A percentile compares a stretch with the other conserved stretches of the same genome.
Conservation (phyloP, 2,329 filamentous ascomycete genomes). For the Fusarium annulatum region DNA sequence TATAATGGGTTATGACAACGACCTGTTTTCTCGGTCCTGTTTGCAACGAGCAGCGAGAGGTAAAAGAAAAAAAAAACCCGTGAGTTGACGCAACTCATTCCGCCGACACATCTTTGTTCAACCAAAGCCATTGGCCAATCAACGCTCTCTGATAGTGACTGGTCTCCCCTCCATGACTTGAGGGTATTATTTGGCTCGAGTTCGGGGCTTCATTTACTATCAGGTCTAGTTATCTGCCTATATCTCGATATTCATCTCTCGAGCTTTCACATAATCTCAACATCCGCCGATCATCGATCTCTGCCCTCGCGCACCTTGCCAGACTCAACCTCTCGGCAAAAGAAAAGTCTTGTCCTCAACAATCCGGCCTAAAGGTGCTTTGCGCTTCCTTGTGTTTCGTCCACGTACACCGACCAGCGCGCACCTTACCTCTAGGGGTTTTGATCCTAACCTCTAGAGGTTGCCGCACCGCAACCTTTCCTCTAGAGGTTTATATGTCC, state of each 20-base stretch:
- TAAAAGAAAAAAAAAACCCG: background rate
- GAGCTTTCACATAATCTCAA: slow-evolving; percentile 38
- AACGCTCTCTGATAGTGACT: slow-evolving; percentile 44
- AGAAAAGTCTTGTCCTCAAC: slow-evolving; percentile 40
- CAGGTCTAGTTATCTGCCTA: slow-evolving; percentile 24
- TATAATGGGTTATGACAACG: background rate
- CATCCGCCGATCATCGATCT: slow-evolving; percentile 7
- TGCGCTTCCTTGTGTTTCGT: slow-evolving; percentile 39
- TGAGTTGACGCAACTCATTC: slow-evolving; percentile 42
- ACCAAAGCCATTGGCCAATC: slow-evolving; percentile 49
- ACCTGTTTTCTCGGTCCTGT: slow-evolving; percentile 37
- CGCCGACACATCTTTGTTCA: slow-evolving; percentile 38
- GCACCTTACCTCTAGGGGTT: slow-evolving; percentile 44
- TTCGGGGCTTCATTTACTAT: slow-evolving; percentile 26
- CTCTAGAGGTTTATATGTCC: slow-evolving; percentile 44
- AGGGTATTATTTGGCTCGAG: slow-evolving; percentile 37
- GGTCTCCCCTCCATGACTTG: slow-evolving; percentile 36
- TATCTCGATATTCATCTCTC: slow-evolving; percentile 32
- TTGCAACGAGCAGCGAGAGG: slow-evolving; percentile 38
- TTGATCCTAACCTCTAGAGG: slow-evolving; percentile 44
- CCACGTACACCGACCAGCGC: slow-evolving; percentile 42
- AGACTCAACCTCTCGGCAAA: slow-evolving; percentile 19
- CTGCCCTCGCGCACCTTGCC: background rate
- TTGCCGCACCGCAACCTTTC: slow-evolving; percentile 44
- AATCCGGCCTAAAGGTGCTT: slow-evolving; percentile 43